phyloP scores from a whole-genome alignment of 2,329 filamentous ascomycete genomes.

The Parastagonospora avenae region DNA sequence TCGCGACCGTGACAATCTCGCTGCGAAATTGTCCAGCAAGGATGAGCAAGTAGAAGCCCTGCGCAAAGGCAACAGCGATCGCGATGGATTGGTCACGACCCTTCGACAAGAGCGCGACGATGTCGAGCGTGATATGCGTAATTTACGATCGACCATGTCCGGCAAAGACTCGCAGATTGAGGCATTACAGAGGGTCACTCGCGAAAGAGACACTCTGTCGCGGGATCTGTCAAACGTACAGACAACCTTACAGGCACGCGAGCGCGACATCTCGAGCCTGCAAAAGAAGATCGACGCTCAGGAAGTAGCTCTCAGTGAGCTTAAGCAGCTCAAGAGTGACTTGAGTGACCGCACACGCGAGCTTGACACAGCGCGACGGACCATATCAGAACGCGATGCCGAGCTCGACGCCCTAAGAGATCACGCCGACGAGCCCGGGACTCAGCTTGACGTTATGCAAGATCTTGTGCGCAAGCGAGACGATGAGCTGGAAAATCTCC shows the following conservation, averaged over 20 bases:
- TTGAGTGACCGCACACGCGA: conserved; percentile 42
- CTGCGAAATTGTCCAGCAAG: conserved; percentile 32
- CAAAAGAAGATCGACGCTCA: conserved; percentile 42
- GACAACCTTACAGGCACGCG: conserved; percentile 36
- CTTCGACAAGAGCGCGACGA: conserved; percentile 35
- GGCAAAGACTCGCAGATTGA: conserved; percentile 43
- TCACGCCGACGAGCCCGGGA: conserved; percentile 45
- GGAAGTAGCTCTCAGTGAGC: conserved; percentile 33
- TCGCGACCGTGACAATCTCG: conserved; percentile 36
- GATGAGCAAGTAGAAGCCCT: conserved; percentile 38
- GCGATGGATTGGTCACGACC: conserved; percentile 33
- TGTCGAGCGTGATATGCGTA: conserved; percentile 29
- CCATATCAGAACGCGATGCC: conserved; percentile 43
- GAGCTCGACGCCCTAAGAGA: conserved; percentile 44
- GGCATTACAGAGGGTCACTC: conserved; percentile 40
- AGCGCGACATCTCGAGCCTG: conserved; percentile 36
- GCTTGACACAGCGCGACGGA: conserved; percentile 40
- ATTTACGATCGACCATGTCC: conserved; percentile 32
- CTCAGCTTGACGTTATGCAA: conserved; percentile 49
- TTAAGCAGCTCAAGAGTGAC: conserved; percentile 34
- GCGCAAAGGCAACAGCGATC: conserved; percentile 34
- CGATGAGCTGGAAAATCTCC: conserved; percentile 60
- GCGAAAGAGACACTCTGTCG: conserved; percentile 39
- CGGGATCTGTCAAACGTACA: conserved; percentile 38
- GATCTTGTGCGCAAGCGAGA: conserved; percentile 51